These are phyloP conservation scores for Multifurca ochricompacta DNA, from an alignment of 768 basidiomycete species.

Conservation along the genomic window DNA sequence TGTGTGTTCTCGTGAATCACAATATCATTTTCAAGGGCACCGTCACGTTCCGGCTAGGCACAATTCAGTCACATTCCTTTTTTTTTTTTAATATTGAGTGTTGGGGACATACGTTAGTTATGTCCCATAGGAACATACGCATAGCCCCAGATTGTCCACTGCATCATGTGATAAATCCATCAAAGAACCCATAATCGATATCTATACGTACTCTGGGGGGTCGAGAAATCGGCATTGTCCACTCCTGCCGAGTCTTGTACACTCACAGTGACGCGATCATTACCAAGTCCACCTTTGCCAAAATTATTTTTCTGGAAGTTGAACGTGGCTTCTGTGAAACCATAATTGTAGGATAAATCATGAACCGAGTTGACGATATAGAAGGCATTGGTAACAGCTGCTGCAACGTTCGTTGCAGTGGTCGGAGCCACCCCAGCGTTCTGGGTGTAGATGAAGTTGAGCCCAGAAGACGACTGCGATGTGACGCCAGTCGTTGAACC, in stretches of 20 bases:
- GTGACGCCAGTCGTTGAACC: conserved; percentile 27
- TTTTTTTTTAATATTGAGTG: conserved; percentile 13
- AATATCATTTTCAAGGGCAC: conserved; percentile 55
- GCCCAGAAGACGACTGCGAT: conserved; percentile 31
- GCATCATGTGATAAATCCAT: background rate
- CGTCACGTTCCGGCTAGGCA: conserved; percentile 49
- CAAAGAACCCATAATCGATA: background rate
- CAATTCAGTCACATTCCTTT: background rate
- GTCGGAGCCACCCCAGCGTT: conserved; percentile 32
- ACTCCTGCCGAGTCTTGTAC: conserved; percentile 41
- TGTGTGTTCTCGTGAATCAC: conserved; percentile 40
- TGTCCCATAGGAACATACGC: conserved; percentile 34
- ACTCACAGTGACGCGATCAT: conserved; percentile 43
- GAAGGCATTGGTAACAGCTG: conserved; percentile 49
- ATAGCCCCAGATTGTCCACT: conserved; percentile 34
- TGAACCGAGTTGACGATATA: conserved; percentile 57
- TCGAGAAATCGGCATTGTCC: conserved; percentile 40
- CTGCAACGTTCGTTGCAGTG: conserved; percentile 40
- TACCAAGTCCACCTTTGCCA: conserved; percentile 41
- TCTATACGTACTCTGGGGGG: conserved; percentile 35
- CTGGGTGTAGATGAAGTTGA: conserved; percentile 36
- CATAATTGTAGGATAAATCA: conserved; percentile 44
- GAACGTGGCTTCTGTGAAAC: conserved; percentile 51
- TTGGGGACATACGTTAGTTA: conserved; percentile 25
- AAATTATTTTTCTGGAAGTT: conserved; percentile 57